phyloP scores from a whole-genome alignment of 495 filamentous ascomycete species.

The Xylaria curta region DNA sequence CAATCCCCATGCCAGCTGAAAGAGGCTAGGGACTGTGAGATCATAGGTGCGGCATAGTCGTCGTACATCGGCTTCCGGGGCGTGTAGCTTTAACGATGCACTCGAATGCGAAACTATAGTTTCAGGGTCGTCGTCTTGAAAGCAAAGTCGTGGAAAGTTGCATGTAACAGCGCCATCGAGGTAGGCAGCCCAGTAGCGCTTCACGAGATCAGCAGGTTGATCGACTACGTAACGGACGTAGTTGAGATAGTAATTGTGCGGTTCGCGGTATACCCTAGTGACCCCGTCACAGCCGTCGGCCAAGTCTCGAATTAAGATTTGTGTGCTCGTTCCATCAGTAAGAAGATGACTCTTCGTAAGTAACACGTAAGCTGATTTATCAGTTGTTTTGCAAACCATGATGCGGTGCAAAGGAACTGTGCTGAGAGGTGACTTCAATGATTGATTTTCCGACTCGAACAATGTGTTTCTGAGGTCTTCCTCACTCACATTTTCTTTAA shows the following conservation, averaged over 20 bases:
- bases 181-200: conserved; percentile 60
- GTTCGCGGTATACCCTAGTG: neutral
- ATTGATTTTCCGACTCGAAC: conserved; percentile 18
- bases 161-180: conserved; percentile 57
- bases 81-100: neutral
- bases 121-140: neutral
- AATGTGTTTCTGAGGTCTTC: conserved; percentile 5
- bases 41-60: conserved; percentile 21
- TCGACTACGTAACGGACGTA: conserved; percentile 3
- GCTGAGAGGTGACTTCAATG: conserved; percentile 17
- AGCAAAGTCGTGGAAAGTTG: conserved; percentile 51
- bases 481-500: conserved; percentile 1
- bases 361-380: conserved; percentile 10
- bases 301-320: conserved; percentile 15
- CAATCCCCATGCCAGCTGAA: conserved; percentile 51
- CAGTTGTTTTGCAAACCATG: conserved; percentile 8
- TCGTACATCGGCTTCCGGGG: conserved; percentile 5
- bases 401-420: conserved; percentile 33
- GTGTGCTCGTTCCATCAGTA: conserved; percentile 9
- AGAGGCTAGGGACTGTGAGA: conserved; percentile 41
- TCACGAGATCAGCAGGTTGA: conserved; percentile 1
- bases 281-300: conserved; percentile 5
- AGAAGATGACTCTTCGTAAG: conserved; percentile 17
- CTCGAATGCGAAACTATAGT: conserved; percentile 11
- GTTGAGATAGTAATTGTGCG: conserved; percentile 6